phyloP scores from a whole-genome alignment of 768 basidiomycete genomes.

The Naganishia randhawae region DNA sequence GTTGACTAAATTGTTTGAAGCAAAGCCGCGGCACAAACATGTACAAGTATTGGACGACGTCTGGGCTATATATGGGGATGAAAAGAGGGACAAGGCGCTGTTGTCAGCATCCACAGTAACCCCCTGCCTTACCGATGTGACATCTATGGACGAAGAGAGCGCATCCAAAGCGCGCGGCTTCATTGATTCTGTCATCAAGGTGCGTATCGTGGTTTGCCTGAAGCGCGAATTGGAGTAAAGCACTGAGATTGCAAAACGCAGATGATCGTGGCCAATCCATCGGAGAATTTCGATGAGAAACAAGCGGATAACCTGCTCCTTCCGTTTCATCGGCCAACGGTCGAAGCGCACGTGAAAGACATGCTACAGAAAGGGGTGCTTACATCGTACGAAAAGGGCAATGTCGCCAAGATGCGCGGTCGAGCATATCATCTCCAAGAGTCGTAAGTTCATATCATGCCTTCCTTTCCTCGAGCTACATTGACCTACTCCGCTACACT shows the following conservation, averaged over 20 bases:
- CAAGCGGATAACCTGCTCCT: slow-evolving; percentile 32
- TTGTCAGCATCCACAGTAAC: slow-evolving; percentile 44
- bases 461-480: background rate
- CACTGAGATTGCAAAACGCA: background rate
- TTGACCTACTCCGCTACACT: background rate
- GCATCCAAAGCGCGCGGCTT: slow-evolving; percentile 43
- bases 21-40: background rate
- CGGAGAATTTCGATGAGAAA: slow-evolving; percentile 3
- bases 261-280: slow-evolving; percentile 18
- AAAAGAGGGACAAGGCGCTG: slow-evolving; percentile 47
- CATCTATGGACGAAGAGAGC: slow-evolving; percentile 21
- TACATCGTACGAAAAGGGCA: slow-evolving; percentile 54
- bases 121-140: slow-evolving; percentile 51
- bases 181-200: slow-evolving; percentile 72
- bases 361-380: slow-evolving; percentile 71
- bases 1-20: slow-evolving; percentile 15
- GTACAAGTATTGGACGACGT: slow-evolving; percentile 27
- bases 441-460: background rate
- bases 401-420: slow-evolving; percentile 17
- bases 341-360: slow-evolving; percentile 58
- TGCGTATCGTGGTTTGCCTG: slow-evolving; percentile 36
- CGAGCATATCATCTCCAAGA: slow-evolving; percentile 53
- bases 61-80: slow-evolving; percentile 5
- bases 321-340: slow-evolving; percentile 57
- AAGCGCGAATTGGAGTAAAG: too few relatives aligned